Conservation (phyloP, 2,329 filamentous ascomycete species). For the Amauroascus niger region DNA sequence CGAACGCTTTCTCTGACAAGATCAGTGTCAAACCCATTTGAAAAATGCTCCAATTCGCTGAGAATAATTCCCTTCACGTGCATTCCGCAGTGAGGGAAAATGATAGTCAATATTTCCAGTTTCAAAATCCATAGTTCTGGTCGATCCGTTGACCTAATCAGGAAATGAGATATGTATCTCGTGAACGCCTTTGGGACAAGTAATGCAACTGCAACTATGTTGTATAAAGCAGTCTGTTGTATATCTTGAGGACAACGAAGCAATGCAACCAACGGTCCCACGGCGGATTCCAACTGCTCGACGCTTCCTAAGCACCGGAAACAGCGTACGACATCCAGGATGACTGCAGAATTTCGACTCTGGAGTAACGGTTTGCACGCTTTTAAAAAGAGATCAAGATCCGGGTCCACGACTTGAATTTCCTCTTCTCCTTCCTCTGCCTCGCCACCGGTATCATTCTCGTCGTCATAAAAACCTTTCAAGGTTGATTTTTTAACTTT, state of each 20-base stretch:
- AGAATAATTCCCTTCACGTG: conserved; percentile 78
- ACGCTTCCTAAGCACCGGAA: conserved; percentile 76
- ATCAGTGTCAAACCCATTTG: conserved; percentile 60
- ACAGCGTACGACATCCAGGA: conserved; percentile 74
- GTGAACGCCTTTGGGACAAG: conserved; percentile 69
- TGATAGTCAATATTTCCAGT: conserved; percentile 77
- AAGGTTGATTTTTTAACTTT: conserved; percentile 49
- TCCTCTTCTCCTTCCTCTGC: conserved; percentile 42
- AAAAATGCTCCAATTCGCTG: conserved; percentile 90
- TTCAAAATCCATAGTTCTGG: conserved; percentile 83
- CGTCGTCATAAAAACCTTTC: conserved; percentile 69
- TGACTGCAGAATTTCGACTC: conserved; percentile 85
- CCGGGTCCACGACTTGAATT: conserved; percentile 59
- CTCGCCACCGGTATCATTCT: conserved; percentile 37
- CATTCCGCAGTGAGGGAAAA: conserved; percentile 71
- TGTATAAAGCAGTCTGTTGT: conserved; percentile 80
- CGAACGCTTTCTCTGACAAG: conserved; percentile 82
- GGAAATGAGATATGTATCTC: conserved; percentile 78
- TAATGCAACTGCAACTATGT: conserved; percentile 88
- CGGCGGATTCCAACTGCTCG: conserved; percentile 62
- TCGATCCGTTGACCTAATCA: conserved; percentile 69
- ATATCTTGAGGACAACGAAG: conserved; percentile 78
- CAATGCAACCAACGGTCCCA: conserved; percentile 78
- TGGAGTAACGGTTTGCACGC: conserved; percentile 75
- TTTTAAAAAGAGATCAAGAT: conserved; percentile 71